Evolutionary conservation across 768 basidiomycete species (phyloP).

Genomic region (Gloeopeniophorella convolvens): DNA sequence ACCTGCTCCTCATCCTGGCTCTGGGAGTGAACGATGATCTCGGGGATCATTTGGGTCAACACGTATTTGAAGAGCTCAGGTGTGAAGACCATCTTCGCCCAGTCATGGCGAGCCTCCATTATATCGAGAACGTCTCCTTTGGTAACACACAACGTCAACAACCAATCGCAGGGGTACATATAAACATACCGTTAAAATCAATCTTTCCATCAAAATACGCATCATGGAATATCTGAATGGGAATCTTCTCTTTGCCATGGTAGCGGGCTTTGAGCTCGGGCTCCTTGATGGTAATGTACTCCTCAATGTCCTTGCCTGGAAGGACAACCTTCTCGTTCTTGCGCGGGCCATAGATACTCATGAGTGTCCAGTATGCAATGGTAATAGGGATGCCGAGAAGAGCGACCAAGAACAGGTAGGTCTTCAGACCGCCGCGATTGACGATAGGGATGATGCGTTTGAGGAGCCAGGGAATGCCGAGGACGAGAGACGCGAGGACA

Average conservation of each 20-base stretch:
- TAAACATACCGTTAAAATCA: conserved; percentile 80
- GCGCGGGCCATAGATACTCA: conserved; percentile 73
- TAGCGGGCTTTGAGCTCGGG: conserved; percentile 72
- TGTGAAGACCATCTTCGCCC: conserved; percentile 89
- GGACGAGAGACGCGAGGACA: conserved; percentile 69
- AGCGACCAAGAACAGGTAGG: conserved; percentile 73
- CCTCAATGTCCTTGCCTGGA: conserved; percentile 79
- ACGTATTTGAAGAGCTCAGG: conserved; percentile 92
- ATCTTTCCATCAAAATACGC: conserved; percentile 95
- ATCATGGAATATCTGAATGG: conserved; percentile 97
- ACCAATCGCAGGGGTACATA: conserved; percentile 1
- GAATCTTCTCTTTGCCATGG: conserved; percentile 83
- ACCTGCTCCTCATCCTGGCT: conserved; percentile 94
- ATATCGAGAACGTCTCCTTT: conserved; percentile 89
- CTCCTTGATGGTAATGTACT: conserved; percentile 91
- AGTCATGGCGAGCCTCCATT: conserved; percentile 93
- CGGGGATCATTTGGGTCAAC: conserved; percentile 81
- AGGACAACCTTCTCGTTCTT: conserved; percentile 81
- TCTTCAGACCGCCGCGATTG: conserved; percentile 77
- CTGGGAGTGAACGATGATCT: conserved; percentile 87
- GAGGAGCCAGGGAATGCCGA: conserved; percentile 78
- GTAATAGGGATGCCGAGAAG: conserved; percentile 72
- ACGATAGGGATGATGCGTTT: conserved; percentile 80
- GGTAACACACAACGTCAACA: conserved; percentile 12
- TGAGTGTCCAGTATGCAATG: conserved; percentile 83